Evolutionary conservation across 1,139 yeast genomes (phyloP).

Genomic region (Zygoascus hellenicus): DNA sequence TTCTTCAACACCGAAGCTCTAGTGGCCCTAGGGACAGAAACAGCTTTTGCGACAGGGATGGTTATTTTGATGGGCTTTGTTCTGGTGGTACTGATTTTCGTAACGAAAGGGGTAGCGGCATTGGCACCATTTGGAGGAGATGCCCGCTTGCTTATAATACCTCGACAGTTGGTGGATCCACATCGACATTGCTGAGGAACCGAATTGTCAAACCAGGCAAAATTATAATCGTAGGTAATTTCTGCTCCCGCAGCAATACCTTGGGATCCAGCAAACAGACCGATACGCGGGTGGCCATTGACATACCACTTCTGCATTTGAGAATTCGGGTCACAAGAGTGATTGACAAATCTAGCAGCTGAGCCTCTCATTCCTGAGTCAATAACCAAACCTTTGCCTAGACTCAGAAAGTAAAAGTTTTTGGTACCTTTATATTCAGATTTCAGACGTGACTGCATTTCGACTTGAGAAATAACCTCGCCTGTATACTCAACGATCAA

Average conservation of each 20-base stretch:
- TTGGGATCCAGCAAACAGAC: conserved; percentile 36
- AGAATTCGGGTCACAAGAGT: conserved; percentile 40
- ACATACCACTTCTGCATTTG: conserved; percentile 42
- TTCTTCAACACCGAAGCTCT: not conserved
- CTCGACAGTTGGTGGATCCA: conserved; percentile 36
- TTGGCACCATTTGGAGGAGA: conserved; percentile 2
- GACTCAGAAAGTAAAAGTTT: conserved; percentile 35
- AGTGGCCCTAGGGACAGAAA: not conserved
- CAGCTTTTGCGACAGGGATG: not conserved
- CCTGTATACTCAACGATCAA: conserved; percentile 43
- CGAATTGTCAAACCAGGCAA: conserved; percentile 38
- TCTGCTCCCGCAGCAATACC: conserved; percentile 36
- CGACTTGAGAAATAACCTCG: conserved; percentile 36
- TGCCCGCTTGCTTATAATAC: conserved; percentile 31
- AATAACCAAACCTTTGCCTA: conserved; percentile 37
- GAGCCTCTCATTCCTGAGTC: conserved; percentile 40
- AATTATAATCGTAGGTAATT: conserved; percentile 40
- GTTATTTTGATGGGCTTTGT: not conserved
- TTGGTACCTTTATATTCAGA: conserved; percentile 24
- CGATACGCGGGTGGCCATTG: conserved; percentile 37
- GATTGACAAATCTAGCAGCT: conserved; percentile 41
- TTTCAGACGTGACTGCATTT: conserved; percentile 31
- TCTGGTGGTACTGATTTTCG: not conserved
- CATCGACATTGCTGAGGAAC: conserved; percentile 38
- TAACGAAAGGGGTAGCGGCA: not conserved